Evolutionary conservation across 2,329 filamentous ascomycete genomes (phyloP).

Genomic region (Biscogniauxia marginata): DNA sequence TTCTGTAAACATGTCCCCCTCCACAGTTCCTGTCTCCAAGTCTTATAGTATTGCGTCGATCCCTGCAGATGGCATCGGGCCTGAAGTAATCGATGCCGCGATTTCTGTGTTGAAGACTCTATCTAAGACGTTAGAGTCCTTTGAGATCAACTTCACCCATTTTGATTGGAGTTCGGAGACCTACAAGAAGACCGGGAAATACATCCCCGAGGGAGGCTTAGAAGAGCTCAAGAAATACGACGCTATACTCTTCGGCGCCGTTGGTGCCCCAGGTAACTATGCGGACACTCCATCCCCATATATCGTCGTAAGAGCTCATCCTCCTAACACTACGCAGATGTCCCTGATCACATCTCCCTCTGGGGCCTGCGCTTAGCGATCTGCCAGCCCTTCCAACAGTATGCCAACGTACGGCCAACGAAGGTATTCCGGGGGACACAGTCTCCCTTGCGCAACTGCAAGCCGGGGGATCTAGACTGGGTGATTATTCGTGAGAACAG

Average conservation of each 20-base stretch:
- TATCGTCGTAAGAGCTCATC: background rate
- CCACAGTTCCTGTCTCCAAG: slow-evolving; percentile 22
- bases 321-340: slow-evolving; percentile 36
- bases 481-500: slow-evolving; percentile 67
- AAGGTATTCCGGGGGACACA: slow-evolving; percentile 59
- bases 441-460: slow-evolving; percentile 53
- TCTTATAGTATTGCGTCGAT: slow-evolving; percentile 58
- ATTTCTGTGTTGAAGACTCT: slow-evolving; percentile 60
- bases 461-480: slow-evolving; percentile 59
- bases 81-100: slow-evolving; percentile 60
- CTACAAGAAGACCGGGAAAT: slow-evolving; percentile 64
- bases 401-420: slow-evolving; percentile 64
- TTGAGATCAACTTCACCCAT: slow-evolving; percentile 60
- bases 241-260: slow-evolving; percentile 64
- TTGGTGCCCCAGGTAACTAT: slow-evolving; percentile 52
- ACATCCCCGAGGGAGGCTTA: slow-evolving; percentile 60
- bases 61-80: slow-evolving; percentile 62
- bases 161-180: slow-evolving; percentile 67
- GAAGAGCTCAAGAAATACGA: slow-evolving; percentile 48
- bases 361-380: slow-evolving; percentile 65
- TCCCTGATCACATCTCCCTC: slow-evolving; percentile 65
- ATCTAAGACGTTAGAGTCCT: slow-evolving; percentile 50
- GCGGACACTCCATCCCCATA: background rate
- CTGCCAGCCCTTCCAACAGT: slow-evolving; percentile 63
- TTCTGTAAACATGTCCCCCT: slow-evolving; percentile 17